Percentiles rank a stretch among this genome's conserved stretches.
Conservation (phyloP, 768 basidiomycete species). For the Cystofilobasidium macerans region DNA sequence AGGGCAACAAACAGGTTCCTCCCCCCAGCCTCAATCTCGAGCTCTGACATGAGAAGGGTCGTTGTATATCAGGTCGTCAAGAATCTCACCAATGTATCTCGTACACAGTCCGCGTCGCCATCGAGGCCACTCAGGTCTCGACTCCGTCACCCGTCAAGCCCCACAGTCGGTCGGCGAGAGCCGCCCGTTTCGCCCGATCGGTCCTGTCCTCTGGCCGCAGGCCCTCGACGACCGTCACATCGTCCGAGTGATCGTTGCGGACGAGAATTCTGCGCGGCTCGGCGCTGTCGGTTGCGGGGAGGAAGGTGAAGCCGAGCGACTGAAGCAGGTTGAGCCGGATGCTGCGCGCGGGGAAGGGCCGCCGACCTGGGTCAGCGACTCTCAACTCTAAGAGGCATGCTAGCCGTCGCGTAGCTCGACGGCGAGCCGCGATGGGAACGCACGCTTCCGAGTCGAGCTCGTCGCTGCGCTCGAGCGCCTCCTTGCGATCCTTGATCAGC, state of each 20-base stretch:
- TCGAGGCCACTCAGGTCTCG: not conserved
- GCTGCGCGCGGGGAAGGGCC: not conserved
- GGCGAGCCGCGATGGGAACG: not conserved
- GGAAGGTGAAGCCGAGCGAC: slow-evolving; percentile 1
- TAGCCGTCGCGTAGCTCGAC: not conserved
- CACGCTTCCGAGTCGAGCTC: slow-evolving; percentile 6
- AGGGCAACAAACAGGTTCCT: too few species aligned
- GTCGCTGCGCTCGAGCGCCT: not conserved
- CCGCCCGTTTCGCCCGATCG: not conserved
- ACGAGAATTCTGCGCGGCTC: not conserved
- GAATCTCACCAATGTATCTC: too few species aligned
- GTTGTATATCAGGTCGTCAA: too few species aligned
- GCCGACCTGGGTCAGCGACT: not conserved
- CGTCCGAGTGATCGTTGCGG: not conserved
- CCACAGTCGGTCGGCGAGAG: not conserved
- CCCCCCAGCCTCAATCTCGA: too few species aligned
- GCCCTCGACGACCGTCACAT: not conserved
- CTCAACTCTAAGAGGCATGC: too few species aligned
- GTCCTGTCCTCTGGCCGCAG: not conserved
- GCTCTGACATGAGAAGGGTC: too few species aligned
- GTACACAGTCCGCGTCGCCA: not conserved
- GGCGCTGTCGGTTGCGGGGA: not conserved
- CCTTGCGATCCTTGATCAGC: not conserved
- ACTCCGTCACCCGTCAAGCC: not conserved
- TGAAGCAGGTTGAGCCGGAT: slow-evolving; percentile 8